Conservation (phyloP, 2,329 filamentous ascomycete genomes). For the Sporothrix mexicana region DNA sequence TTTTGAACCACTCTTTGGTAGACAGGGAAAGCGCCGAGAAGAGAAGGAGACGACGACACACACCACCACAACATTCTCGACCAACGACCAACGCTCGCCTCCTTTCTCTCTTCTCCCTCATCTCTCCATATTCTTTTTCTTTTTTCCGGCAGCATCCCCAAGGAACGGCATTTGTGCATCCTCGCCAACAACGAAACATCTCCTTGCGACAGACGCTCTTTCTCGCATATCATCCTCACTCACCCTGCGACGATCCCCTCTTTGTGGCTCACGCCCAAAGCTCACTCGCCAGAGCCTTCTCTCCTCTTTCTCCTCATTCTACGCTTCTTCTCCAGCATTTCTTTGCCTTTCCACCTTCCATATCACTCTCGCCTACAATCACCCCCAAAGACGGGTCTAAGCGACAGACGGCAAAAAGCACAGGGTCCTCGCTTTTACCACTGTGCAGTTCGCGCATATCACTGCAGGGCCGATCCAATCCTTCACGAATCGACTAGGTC, state of each 20-base stretch:
- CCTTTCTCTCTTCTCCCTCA: not conserved
- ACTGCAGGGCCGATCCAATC: too few species aligned
- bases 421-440: not conserved
- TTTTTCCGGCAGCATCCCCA: not conserved
- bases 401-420: not conserved
- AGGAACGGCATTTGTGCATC: not conserved
- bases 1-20: not conserved
- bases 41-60: too few species aligned
- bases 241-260: not conserved
- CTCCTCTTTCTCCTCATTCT: too few species aligned
- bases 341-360: not conserved
- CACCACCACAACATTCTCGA: not conserved
- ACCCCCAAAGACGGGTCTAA: not conserved
- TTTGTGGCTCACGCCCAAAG: not conserved
- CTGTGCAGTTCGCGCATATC: not conserved
- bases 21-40: conserved; percentile 15
- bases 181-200: not conserved
- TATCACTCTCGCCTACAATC: not conserved
- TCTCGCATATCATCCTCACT: not conserved
- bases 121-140: not conserved
- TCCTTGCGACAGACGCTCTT: not conserved
- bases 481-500: too few species aligned
- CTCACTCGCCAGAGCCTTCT: not conserved
- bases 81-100: not conserved
- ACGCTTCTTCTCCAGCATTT: too few species aligned